Evolutionary conservation across 371 early-diverging fungal genomes (phyloP), one percentile per base, ranked within the genome.

Genomic region (Mucor circinelloides): DNA sequence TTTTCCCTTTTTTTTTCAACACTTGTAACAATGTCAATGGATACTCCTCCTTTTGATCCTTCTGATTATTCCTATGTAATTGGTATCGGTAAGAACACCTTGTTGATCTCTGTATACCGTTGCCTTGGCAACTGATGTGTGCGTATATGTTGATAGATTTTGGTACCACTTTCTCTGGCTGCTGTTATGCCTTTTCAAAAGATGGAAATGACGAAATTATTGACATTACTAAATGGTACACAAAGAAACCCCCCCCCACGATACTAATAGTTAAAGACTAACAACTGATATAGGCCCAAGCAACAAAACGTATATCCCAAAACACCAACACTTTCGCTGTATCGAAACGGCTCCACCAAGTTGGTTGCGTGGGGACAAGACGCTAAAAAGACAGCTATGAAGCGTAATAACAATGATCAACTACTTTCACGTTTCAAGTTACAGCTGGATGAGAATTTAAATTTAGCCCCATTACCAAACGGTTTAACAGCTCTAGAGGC

Each of bases 141-240:
- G n/a, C 36, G 30, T 17, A 21, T 25, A 12, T 6, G 9, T 27
- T 56, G 28, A 67, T 77, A 78, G 87, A 87, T 80, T 87, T 87
- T 76, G 87, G 85, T 42, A 85, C 85, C 23, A 85, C 87, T 12
- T 85, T 79, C 63, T 84, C 85, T 42, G 82, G 82, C 12, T 82
- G 82, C 42, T 79, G 82, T 62, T 82, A 82, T 68, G 79, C 82
- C n/a, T 82, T 82, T 34, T 78, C 82, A 31, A 77, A 80, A 62
- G 78, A 82, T 42, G 80, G 78, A 52, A 78, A 78, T 28, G 82
- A 82, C 65, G 81, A 81, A 69, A 77, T 82, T 27, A 76, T 79
- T 40, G 82, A 82, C 66, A 82, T 82, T 10, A 82, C 77, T 2
- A 75, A 78, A 74, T 82, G 82, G 82, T 79, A 70, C 58, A 60